phyloP scores from a whole-genome alignment of 768 basidiomycete species.

The Tephrocybe sp. region DNA sequence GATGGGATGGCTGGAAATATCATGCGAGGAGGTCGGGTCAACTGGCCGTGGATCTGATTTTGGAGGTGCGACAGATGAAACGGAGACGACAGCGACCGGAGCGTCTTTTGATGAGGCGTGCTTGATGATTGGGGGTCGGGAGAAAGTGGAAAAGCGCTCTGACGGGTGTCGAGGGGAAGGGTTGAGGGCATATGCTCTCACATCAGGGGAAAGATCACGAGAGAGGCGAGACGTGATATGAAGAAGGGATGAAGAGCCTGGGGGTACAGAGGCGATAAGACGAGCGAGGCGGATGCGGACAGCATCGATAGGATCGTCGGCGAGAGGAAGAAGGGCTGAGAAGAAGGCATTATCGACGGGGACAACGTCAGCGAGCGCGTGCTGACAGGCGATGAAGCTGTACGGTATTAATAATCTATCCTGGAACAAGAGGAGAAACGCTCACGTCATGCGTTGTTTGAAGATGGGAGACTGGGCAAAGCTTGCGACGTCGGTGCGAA shows the following conservation, averaged over 20 bases:
- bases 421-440: constrained; percentile 16
- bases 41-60: constrained; percentile 1
- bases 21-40: constrained; percentile 6
- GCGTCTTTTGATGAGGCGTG: background rate
- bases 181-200: constrained; percentile 55
- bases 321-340: constrained; percentile 53
- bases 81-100: background rate
- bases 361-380: constrained; percentile 51
- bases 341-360: constrained; percentile 52
- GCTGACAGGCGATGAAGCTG: constrained; percentile 76
- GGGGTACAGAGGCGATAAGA: constrained; percentile 42
- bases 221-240: constrained; percentile 48
- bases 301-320: constrained; percentile 71
- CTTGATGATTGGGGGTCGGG: constrained; percentile 31
- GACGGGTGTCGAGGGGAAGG: constrained; percentile 14
- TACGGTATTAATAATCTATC: constrained; percentile 15
- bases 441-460: constrained; percentile 75
- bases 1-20: constrained; percentile 5
- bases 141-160: constrained; percentile 32
- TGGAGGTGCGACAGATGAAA: background rate
- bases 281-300: constrained; percentile 88
- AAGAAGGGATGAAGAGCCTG: constrained; percentile 32
- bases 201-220: constrained; percentile 59
- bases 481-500: constrained; percentile 41
- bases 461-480: constrained; percentile 48